phyloP scores from a whole-genome alignment of 2,329 filamentous ascomycete species.

The Exophiala bonariae region DNA sequence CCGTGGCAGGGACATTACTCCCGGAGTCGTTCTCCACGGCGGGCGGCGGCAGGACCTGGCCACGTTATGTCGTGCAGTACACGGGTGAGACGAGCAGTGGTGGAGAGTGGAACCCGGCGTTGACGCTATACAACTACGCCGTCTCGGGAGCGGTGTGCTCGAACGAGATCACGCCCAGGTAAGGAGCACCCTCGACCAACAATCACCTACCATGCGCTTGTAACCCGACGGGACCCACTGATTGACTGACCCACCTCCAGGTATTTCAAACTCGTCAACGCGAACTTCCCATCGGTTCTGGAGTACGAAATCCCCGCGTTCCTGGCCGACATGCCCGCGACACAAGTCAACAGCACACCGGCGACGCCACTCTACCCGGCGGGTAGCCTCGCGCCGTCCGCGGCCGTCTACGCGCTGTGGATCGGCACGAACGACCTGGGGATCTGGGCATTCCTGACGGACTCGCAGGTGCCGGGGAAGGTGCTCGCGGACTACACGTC shows the following conservation, averaged over 20 bases:
- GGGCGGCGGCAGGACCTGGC: conserved; percentile 68
- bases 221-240: too few relatives aligned
- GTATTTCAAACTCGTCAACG: conserved; percentile 50
- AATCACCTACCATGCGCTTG: too few relatives aligned
- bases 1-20: conserved; percentile 61
- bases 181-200: too few relatives aligned
- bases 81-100: conserved; percentile 56
- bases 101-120: conserved; percentile 16
- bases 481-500: conserved; percentile 66
- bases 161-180: conserved; percentile 59
- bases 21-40: conserved; percentile 53
- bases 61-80: conserved; percentile 63
- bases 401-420: conserved; percentile 70
- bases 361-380: conserved; percentile 17
- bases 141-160: conserved; percentile 72
- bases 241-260: conserved; percentile 36
- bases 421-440: conserved; percentile 82
- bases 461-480: conserved; percentile 59
- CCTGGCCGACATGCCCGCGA: conserved; percentile 44
- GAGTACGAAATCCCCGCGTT: conserved; percentile 64
- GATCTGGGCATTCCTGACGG: conserved; percentile 63
- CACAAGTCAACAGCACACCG: conserved; percentile 20
- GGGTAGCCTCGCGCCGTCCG: conserved; percentile 11
- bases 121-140: conserved; percentile 64
- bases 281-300: conserved; percentile 61